Conservation (phyloP, 768 basidiomycete genomes). For the Russula earlei region DNA sequence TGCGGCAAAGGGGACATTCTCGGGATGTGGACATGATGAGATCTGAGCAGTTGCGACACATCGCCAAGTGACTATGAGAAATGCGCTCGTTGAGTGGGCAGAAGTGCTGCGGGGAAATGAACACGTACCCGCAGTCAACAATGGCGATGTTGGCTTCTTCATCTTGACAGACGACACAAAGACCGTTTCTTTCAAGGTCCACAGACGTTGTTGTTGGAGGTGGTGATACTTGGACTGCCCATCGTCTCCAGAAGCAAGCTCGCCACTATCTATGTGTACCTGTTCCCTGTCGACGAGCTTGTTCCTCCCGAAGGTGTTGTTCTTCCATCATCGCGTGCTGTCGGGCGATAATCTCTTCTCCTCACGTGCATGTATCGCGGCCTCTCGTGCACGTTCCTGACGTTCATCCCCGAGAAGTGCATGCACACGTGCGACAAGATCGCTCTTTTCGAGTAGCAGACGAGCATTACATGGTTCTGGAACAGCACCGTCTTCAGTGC, state of each 20-base stretch:
- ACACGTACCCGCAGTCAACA: conserved; percentile 83
- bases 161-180: conserved; percentile 91
- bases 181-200: conserved; percentile 54
- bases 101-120: not conserved
- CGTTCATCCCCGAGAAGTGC: conserved; percentile 57
- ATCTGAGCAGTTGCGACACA: conserved; percentile 74
- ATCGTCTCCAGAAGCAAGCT: not conserved
- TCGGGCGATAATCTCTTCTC: conserved; percentile 17
- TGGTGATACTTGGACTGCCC: conserved; percentile 19
- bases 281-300: conserved; percentile 21
- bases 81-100: not conserved
- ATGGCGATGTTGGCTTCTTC: conserved; percentile 90
- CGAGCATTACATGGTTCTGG: conserved; percentile 65
- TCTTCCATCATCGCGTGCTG: conserved; percentile 23
- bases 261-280: not conserved
- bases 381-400: conserved; percentile 40
- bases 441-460: conserved; percentile 74
- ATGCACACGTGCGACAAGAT: conserved; percentile 65
- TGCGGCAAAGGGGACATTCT: conserved; percentile 88
- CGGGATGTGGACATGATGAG: conserved; percentile 67
- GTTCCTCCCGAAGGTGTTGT: conserved; percentile 23
- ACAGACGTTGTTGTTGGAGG: conserved; percentile 24
- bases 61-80: conserved; percentile 55
- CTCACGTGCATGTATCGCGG: conserved; percentile 29
- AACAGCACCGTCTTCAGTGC: conserved; percentile 73